Base-by-base conservation (phyloP, 768 basidiomycete species). In the Tephrocybe rancida region DNA sequence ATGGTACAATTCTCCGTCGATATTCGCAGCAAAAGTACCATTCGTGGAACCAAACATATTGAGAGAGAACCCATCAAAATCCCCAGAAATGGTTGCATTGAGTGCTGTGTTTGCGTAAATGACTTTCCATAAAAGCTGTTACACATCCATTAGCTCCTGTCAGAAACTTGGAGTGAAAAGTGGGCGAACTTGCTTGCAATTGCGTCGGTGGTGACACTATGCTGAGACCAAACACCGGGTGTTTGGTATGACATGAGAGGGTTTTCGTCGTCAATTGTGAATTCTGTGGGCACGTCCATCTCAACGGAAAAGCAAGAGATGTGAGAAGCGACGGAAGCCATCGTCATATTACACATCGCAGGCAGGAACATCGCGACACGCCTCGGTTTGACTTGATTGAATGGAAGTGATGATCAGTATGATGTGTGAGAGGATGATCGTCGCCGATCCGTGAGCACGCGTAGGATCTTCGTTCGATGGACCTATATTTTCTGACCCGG, bases 191-290 rank as follows among this genome's bases (percentile, higher is more conserved):
- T 48, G 16, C 22, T 38, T 48, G 52, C 52, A 46, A 48, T 9
- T 13, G 37, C 22, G 32, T 54, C 39, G 6, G 45, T 48, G 6
- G 19, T 48, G 32, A 25, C 13, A 25, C 42, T 43, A 32, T 54
- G 52, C 16, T 54, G 52, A 7, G 29, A 10, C 52, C 52, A 54
- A 39, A 46, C 52, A 6, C 32, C 38, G 16, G 35, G 27, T 10
- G 52, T 44, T 10, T 47, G 35, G 29, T 53, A 53, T 13, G 44
- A 39, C 21, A 53, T 53, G 1, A 53, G 29, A 34, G 45, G 52
- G 44, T 19, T 53, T 37, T 41, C 26, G 37, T 54, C 46, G 21
- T 54, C 52, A 10, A 54, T 18, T 5, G 52, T 48, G 6, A 39
- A 30, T 14, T 48, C n/a, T n/a, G n/a, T n/a, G n/a, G n/a, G 9